Evolutionary conservation across 305 asterid species (phyloP).

Genomic region (Fraxinus greggii): DNA sequence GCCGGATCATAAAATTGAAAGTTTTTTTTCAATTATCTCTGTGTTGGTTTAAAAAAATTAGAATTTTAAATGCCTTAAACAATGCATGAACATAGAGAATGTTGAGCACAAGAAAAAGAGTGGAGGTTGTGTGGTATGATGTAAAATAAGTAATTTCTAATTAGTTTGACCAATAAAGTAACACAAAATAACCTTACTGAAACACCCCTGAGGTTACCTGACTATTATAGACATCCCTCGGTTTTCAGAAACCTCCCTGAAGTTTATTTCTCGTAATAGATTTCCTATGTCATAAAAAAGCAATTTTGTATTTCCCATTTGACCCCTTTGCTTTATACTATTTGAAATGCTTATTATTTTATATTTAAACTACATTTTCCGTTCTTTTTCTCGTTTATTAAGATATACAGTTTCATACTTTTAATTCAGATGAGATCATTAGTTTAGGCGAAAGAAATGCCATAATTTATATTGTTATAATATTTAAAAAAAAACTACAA

Average conservation of each 20-base stretch:
- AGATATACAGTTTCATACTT: neutral
- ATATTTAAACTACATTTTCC: neutral
- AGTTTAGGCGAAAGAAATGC: neutral
- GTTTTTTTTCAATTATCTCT: neutral
- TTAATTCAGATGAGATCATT: neutral
- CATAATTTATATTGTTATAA: neutral
- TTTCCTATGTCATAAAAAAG: neutral
- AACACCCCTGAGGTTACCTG: neutral
- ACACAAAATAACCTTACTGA: neutral
- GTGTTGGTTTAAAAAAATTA: constrained; percentile 15
- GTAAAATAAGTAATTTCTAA: neutral
- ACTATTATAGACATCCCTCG: neutral
- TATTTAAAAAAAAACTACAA: too few species aligned
- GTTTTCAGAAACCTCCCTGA: neutral
- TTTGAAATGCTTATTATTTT: neutral
- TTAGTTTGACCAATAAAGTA: neutral
- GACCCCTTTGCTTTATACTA: neutral
- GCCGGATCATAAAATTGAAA: neutral
- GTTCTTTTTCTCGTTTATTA: neutral
- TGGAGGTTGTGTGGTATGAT: neutral
- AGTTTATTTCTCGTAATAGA: neutral
- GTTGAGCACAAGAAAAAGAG: neutral
- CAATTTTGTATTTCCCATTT: neutral
- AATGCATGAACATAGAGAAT: constrained; percentile 1
- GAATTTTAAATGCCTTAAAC: neutral